Conservation (phyloP, 2,329 filamentous ascomycete genomes). For the Pseudocercospora eumusae region DNA sequence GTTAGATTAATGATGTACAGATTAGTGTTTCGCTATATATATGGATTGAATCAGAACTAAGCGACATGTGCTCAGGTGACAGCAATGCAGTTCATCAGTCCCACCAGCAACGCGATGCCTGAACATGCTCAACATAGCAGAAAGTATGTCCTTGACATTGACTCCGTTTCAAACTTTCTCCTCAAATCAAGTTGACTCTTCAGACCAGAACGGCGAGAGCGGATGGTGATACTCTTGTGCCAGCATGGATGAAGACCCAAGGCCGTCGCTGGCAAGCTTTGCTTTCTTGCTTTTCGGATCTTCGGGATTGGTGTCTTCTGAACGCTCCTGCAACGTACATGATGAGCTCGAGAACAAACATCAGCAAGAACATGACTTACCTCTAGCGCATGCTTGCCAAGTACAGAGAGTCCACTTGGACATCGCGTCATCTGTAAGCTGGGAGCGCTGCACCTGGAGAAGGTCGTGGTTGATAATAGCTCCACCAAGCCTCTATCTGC, state of each 20-base stretch:
- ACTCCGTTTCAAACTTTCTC: neutral
- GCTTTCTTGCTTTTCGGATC: neutral
- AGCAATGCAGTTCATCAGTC: no score
- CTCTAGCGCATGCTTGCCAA: conserved; percentile 10
- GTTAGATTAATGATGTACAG: no score
- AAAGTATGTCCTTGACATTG: neutral
- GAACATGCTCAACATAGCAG: neutral
- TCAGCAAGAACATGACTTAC: neutral
- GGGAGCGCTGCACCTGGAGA: conserved; percentile 1
- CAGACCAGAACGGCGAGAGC: conserved; percentile 20
- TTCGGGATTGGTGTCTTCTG: neutral
- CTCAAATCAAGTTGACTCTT: neutral
- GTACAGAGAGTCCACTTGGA: neutral
- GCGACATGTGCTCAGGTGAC: no score
- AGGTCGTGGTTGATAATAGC: conserved; percentile 13
- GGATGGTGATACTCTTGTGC: conserved; percentile 3
- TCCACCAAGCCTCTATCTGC: conserved; percentile 17
- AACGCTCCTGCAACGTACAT: neutral
- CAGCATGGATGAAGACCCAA: neutral
- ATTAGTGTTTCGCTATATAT: no score
- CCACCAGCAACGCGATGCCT: neutral
- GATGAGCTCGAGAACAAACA: neutral
- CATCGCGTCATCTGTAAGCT: conserved; percentile 10
- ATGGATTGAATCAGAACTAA: no score
- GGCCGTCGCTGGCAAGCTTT: neutral